Evolutionary conservation across 1,139 yeast species (phyloP), one percentile per base, ranked within the genome.

Genomic region (Chernovozyma sophiae-reginae): DNA sequence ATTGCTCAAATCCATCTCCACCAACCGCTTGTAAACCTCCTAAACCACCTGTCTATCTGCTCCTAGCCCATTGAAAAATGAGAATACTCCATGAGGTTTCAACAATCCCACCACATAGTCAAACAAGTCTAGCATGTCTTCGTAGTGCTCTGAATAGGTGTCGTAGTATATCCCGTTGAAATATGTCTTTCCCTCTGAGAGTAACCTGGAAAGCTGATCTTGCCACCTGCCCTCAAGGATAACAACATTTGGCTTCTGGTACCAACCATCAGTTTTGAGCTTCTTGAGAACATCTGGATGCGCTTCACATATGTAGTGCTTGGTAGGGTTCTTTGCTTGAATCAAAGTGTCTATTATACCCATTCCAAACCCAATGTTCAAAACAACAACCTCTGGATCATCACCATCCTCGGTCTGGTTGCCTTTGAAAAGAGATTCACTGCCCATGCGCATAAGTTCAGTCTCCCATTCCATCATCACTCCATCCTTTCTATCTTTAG

Each of bases 401-500:
- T 48, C 52, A 4, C 56, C 57, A 12, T 46, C 43, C 34, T 58
- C 62, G 5, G 53, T 55, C n/a, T 50, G 58, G 1, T 43, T 55
- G 3, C 72, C 64, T 36, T 66, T 63, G 56, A 82, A 79, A 14
- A 89, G 56, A 0, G 89, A 65, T 20, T 82, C 79, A 40, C 95
- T 83, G 1, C 95, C 95, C 17, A 81, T 68, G 42, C 72, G 66
- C 97, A 90, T 90, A 39, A 90, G 70, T 22, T 79, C 78, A 3
- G 79, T 73, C 58, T 90, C 97, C 97, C 97, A 90, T 47, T 84
- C 83, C 97, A 90, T 90, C 97, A 90, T 90, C 3, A 90, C 97
- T 20, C 97, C 97, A 52, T 90, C 97, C 34, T 79, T 72, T 41
- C 81, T 70, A 23, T 76, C 79, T 43, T 77, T 72, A 2, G 97